Base-by-base conservation (phyloP, 2,329 filamentous ascomycete species). In the Alternaria infectoria region DNA sequence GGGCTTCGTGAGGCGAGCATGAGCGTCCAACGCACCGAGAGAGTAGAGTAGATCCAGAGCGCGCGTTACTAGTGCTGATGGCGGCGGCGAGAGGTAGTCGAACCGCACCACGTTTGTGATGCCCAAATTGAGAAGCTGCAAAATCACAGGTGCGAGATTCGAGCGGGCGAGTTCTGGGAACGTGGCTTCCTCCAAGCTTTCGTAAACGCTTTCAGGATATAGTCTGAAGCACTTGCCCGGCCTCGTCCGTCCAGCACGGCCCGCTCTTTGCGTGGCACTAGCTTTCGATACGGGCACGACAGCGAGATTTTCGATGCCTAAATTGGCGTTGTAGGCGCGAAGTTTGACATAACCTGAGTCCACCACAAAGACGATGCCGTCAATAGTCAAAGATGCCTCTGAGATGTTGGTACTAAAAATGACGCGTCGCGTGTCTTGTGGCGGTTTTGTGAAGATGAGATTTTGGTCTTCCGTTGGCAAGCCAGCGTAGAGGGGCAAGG, bases 341-440 rank as follows among this genome's bases (percentile, higher is more conserved):
- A 97, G 84, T 78, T 98, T 98, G 69, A 96, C 93, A 75, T 93
- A 97, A 1, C 96, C 96, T 57, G 88, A 90, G 79, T 99, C 96
- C 54, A 98, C 83, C 6, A 99, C 95, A 74, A 93, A 97, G 58
- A 93, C 90, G 64, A 98, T 94, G 3, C 93, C 93, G 57, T 96
- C 90, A 59, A 98, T 15, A 92, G 96, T 98, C 46, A 99, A 91
- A 2, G 93, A 97, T 5, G 96, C 95, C 83, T 99, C 96, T 12
- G 96, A 93, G 68, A 98, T 97, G 77, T 98, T 98, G 62, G 96
- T 98, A 5, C 93, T 91, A 69, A 97, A 90, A 36, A 99, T 92
- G 43, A 97, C 91, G 77, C 98, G 98, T 45, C 96, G 88, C 2
- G 90, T 94, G 62, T 94, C 90, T 64, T 92, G 89, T 0, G 92